Percentiles rank a stretch among this genome's conserved stretches.
phyloP scores from a whole-genome alignment of 257 asterid species.

The Ligustrum vulgare region DNA sequence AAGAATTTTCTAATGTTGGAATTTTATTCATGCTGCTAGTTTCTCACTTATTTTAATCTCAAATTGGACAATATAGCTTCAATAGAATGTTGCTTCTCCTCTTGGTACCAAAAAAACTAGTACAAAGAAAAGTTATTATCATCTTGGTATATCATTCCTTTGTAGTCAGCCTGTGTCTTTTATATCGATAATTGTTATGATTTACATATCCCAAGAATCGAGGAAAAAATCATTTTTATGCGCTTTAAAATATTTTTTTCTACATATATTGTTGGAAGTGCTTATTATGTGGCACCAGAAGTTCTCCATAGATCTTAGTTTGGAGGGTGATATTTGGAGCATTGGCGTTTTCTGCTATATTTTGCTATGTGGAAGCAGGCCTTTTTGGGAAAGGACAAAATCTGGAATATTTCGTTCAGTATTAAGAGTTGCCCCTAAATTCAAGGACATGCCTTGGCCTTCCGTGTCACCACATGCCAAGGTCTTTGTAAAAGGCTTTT shows the following conservation, averaged over 20 bases:
- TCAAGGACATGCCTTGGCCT: constrained; percentile 95
- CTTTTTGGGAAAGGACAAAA: constrained; percentile 96
- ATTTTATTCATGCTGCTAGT: background rate
- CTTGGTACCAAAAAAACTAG: constrained; percentile 1
- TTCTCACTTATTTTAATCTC: background rate
- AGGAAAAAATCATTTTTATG: background rate
- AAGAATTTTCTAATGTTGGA: background rate
- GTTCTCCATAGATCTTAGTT: constrained; percentile 92
- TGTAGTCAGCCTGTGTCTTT: background rate
- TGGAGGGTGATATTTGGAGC: constrained; percentile 98
- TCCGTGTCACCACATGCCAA: constrained; percentile 76
- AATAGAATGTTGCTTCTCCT: background rate
- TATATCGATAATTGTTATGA: background rate
- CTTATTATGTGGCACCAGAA: constrained; percentile 98
- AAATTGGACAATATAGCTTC: background rate
- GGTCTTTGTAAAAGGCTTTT: constrained; percentile 89
- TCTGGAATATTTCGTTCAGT: constrained; percentile 96
- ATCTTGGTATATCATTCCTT: constrained; percentile 5
- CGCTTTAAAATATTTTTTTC: background rate
- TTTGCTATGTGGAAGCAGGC: constrained; percentile 94
- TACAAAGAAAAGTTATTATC: background rate
- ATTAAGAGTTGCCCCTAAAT: constrained; percentile 91
- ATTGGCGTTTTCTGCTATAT: constrained; percentile 90
- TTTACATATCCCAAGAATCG: background rate
- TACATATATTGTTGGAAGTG: constrained; percentile 98